Conservation (phyloP, 805 yeast species). For the Isabelozyma rhagii region DNA sequence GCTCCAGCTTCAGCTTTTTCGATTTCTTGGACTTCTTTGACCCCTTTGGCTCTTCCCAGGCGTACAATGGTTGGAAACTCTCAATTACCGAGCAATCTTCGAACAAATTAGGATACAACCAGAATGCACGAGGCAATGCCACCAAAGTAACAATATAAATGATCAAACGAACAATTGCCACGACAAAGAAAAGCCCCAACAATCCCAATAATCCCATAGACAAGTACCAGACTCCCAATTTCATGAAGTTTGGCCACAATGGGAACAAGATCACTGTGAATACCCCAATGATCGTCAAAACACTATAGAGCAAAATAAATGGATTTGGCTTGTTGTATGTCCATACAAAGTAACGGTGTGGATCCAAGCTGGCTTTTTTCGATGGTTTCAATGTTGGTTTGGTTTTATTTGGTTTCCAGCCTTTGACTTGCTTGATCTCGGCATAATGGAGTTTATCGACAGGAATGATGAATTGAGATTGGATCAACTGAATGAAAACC, state of each 20-base stretch:
- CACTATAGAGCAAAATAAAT: slow-evolving; percentile 56
- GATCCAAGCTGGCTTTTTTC: slow-evolving; percentile 56
- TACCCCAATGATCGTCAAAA: slow-evolving; percentile 62
- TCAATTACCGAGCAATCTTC: slow-evolving; percentile 94
- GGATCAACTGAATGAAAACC: slow-evolving; percentile 65
- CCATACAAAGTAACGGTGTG: slow-evolving; percentile 83
- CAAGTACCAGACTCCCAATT: slow-evolving; percentile 86
- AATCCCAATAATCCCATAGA: slow-evolving; percentile 75
- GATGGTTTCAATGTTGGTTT: slow-evolving; percentile 58
- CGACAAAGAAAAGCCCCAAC: slow-evolving; percentile 67
- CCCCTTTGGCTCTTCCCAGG: slow-evolving; percentile 59
- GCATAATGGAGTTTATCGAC: slow-evolving; percentile 68
- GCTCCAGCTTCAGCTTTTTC: slow-evolving; percentile 6
- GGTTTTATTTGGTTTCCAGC: slow-evolving; percentile 59
- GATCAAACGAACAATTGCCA: slow-evolving; percentile 77
- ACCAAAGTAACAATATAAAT: slow-evolving; percentile 60
- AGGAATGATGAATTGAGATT: slow-evolving; percentile 71
- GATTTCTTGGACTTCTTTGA: slow-evolving; percentile 16
- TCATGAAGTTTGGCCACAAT: slow-evolving; percentile 90
- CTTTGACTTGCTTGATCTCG: slow-evolving; percentile 56
- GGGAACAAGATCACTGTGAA: slow-evolving; percentile 78
- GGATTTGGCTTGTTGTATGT: slow-evolving; percentile 71
- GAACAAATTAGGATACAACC: slow-evolving; percentile 95
- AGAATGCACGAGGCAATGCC: slow-evolving; percentile 68
- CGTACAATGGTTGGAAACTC: slow-evolving; percentile 86